Evolutionary conservation across 2,329 filamentous ascomycete species (phyloP).

Genomic region (Paraphoma sp.): DNA sequence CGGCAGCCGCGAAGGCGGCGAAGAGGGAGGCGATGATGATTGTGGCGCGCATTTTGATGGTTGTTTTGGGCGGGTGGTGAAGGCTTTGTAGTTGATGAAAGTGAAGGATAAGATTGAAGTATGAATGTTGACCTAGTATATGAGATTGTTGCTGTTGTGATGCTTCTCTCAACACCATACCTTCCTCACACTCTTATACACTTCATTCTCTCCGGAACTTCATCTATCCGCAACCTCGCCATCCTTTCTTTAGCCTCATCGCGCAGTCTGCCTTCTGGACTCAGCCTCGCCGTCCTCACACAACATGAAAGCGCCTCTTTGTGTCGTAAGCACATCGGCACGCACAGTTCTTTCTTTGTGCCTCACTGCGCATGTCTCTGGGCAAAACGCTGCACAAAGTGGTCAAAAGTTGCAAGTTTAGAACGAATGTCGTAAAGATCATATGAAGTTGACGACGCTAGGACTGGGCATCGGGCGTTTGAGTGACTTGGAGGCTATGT

Average conservation of each 20-base stretch:
- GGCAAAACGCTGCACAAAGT: background rate
- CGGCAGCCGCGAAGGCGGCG: constrained; percentile 11
- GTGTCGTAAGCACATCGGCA: background rate
- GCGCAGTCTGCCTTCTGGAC: background rate
- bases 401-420: background rate
- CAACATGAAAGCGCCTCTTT: background rate
- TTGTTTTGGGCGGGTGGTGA: background rate
- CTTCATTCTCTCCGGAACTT: background rate
- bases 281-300: background rate
- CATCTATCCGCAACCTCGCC: background rate
- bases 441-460: background rate
- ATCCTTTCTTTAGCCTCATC: background rate
- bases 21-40: constrained; percentile 19
- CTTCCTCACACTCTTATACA: background rate
- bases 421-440: background rate
- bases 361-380: background rate
- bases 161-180: background rate
- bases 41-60: constrained; percentile 16
- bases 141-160: background rate
- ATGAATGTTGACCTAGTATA: background rate
- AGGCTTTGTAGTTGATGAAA: background rate
- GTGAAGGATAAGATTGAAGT: background rate
- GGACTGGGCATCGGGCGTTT: background rate
- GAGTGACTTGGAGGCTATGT: background rate
- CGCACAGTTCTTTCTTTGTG: background rate